These are phyloP conservation scores for Leccinum broughii DNA, from an alignment of 768 basidiomycete genomes.

Conservation along the genomic window DNA sequence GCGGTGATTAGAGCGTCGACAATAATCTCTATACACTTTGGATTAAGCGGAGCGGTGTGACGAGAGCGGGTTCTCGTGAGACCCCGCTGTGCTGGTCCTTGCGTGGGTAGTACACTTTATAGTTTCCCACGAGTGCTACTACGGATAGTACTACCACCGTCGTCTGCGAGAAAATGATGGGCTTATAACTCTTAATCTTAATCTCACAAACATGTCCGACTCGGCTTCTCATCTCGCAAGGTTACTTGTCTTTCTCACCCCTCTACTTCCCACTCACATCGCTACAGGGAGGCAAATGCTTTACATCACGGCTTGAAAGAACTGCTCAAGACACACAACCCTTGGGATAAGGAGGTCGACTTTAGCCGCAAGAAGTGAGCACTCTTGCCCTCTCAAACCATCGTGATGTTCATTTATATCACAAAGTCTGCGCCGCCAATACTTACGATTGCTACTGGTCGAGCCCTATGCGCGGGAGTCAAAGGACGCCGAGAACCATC, in stretches of 20 bases:
- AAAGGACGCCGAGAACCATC: constrained; percentile 76
- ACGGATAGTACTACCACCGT: background rate
- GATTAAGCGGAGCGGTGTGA: background rate
- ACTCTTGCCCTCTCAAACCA: constrained; percentile 5
- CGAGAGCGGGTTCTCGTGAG: background rate
- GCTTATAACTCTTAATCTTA: constrained; percentile 18
- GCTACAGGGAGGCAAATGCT: constrained; percentile 71
- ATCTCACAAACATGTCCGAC: constrained; percentile 39
- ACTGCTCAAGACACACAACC: constrained; percentile 67
- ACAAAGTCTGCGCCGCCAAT: constrained; percentile 65
- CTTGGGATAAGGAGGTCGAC: constrained; percentile 87
- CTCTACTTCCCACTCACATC: constrained; percentile 14
- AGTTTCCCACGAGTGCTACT: constrained; percentile 26
- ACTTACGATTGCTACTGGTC: constrained; percentile 66
- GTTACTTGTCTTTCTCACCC: constrained; percentile 15
- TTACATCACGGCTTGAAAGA: constrained; percentile 76
- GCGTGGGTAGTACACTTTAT: background rate
- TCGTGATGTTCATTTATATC: constrained; percentile 2
- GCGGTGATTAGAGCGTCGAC: too few species aligned
- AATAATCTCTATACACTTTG: background rate
- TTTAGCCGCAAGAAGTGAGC: constrained; percentile 83
- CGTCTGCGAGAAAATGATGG: constrained; percentile 29
- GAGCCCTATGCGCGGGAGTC: constrained; percentile 72
- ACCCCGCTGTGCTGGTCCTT: background rate
- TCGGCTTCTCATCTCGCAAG: constrained; percentile 40